Evolutionary conservation across 2,329 filamentous ascomycete genomes (phyloP), one percentile per base, ranked within the genome.

Genomic region (Microcera coccophila): DNA sequence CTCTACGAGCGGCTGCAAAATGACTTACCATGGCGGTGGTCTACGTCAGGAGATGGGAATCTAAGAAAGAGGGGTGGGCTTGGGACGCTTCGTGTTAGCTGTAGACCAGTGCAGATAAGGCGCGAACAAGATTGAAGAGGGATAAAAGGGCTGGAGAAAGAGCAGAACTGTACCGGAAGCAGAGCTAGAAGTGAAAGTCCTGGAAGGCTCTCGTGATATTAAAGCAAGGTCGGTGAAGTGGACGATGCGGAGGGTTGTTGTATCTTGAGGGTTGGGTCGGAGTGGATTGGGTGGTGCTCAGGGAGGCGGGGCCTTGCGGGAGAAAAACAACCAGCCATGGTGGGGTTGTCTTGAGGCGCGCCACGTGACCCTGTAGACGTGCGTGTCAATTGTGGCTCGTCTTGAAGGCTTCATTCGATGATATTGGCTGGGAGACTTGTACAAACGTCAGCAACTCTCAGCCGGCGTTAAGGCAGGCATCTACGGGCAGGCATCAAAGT

Each of bases 21-120:
- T 44, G 52, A 58, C 67, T 64, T 61, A 70, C 67, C 67, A 70
- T 70, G 58, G 50, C 65, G 64, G 63, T 59, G 62, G 60, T 62
- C 51, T 56, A 52, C 51, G 55, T 62, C 52, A 55, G 55, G 52
- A 56, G 57, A 60, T 50, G 41, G 53, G n/a, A n/a, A 45, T 52
- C 47, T 50, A 42, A 46, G 53, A 52, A 58, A 55, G 57, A 52
- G 52, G 50, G 51, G 50, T 45, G 52, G 55, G 45, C 50, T 32
- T n/a, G 44, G 50, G 49, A 50, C 47, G 28, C 47, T 45, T n/a
- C n/a, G n/a, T 45, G 50, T 61, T 53, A 60, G 61, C 50, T 57
- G 51, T 49, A 36, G 43, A 22, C 19, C 5, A 26, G 17, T 39
- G 24, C 31, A 45, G 43, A 32, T 28, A 37, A 20, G 42, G 35